Conservation (phyloP, 345 rosid species). For the Camelina hispida region DNA sequence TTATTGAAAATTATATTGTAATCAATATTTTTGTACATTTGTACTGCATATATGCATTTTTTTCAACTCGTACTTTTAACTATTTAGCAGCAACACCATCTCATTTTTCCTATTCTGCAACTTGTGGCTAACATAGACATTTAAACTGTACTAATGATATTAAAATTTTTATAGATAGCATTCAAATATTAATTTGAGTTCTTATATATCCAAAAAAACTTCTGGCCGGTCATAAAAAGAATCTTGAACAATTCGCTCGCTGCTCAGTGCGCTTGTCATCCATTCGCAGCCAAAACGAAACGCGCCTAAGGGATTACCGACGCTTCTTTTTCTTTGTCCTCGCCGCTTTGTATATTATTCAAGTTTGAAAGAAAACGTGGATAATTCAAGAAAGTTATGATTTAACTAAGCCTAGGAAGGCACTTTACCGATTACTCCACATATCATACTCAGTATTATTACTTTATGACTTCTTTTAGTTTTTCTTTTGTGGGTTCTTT, state of each 20-base stretch:
- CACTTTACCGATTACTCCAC: conserved; percentile 23
- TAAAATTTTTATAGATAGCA: neutral
- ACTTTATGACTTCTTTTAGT: neutral
- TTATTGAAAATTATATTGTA: neutral
- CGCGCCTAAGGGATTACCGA: conserved; percentile 16
- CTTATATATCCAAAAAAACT: neutral
- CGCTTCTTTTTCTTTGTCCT: neutral
- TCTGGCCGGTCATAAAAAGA: neutral
- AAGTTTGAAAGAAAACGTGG: neutral
- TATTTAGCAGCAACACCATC: neutral
- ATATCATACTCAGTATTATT: conserved; percentile 35
- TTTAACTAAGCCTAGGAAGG: conserved; percentile 21
- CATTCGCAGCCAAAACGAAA: neutral
- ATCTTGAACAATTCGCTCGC: neutral
- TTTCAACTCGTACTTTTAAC: neutral
- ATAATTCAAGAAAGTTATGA: conserved; percentile 34
- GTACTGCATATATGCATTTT: neutral
- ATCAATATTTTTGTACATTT: neutral
- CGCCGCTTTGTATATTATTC: neutral
- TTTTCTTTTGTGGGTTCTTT: conserved; percentile 19
- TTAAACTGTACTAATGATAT: neutral
- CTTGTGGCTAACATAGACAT: neutral
- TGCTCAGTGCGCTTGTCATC: neutral
- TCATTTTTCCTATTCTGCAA: neutral
- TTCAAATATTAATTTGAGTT: neutral